Base-by-base conservation (phyloP, 805 yeast species). In the Zygotorulaspora chibaensis region DNA sequence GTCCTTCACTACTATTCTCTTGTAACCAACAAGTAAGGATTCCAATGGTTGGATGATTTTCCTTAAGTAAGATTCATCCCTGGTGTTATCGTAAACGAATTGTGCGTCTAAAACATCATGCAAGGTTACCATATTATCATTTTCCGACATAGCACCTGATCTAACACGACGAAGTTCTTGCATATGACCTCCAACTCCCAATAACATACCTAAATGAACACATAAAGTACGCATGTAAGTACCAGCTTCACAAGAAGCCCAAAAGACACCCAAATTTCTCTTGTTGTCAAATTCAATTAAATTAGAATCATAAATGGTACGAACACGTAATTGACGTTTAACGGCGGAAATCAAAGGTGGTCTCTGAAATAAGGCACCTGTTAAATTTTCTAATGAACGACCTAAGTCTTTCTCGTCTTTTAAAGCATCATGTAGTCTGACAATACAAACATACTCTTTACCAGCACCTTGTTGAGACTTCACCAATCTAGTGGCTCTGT, bases 181-280 rank as follows among this genome's bases (percentile, higher is more conserved):
- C 99, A 93, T 93, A 75, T 93, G 99, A 58, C 98, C 99, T 69
- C 99, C 99, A 58, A 89, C 97, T 62, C 98, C 97, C 56, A 93
- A 77, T 50, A 93, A 77, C 96, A 93, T 90, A 74, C 99, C 99
- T 63, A 93, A 75, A 72, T 93, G 99, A 47, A 93, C 99, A 84
- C 99, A 93, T 61, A 93, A 75, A 41, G 99, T 93, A 80, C 99
- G 86, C 96, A 93, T 93, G 74, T 93, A 93, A 50, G 99, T 93
- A 73, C 99, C 99, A 51, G 99, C 99, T 76, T 93, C 99, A 79
- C 99, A 93, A 35, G 96, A 86, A 49, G 98, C 99, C 99, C 99
- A 93, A 76, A 93, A 93, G 29, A 93, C 98, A 74, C 96, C 96
- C 52, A 93, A 77, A 60, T 93, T 91, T 71, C 98, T 84, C 73